Evolutionary conservation across 1,284 basidiomycete genomes (phyloP).

Genomic region (Mycena sp.): DNA sequence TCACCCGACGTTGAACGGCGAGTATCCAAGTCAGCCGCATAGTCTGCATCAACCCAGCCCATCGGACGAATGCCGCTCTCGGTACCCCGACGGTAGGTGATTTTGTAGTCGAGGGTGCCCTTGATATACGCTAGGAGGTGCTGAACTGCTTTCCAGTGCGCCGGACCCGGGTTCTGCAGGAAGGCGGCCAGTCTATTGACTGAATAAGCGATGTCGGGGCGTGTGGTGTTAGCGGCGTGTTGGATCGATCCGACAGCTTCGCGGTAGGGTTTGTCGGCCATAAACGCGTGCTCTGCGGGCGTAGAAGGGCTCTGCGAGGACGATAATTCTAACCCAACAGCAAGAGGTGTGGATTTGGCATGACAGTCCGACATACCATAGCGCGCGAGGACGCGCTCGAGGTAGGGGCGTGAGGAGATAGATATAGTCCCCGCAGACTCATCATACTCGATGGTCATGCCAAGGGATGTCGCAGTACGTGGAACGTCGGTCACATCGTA

Average conservation of each 20-base stretch:
- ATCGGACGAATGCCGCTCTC: background rate
- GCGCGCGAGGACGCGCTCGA: slow-evolving; percentile 18
- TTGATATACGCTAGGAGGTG: slow-evolving; percentile 40
- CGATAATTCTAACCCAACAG: background rate
- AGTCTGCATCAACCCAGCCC: slow-evolving; percentile 18
- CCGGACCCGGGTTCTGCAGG: slow-evolving; percentile 30
- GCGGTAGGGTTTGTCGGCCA: slow-evolving; percentile 41
- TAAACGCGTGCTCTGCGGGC: slow-evolving; percentile 29
- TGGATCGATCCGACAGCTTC: slow-evolving; percentile 42
- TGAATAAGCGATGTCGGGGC: slow-evolving; percentile 43
- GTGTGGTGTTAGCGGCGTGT: slow-evolving; percentile 42
- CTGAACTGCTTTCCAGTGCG: slow-evolving; percentile 39
- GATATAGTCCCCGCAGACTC: slow-evolving; percentile 3
- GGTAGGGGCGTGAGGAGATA: slow-evolving; percentile 17
- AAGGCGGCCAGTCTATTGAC: slow-evolving; percentile 35
- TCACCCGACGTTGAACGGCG: slow-evolving; percentile 23
- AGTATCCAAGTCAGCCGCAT: slow-evolving; percentile 8
- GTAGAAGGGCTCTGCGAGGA: background rate
- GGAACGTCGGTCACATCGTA: slow-evolving; percentile 22
- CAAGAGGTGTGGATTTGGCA: slow-evolving; percentile 14
- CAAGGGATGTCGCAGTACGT: slow-evolving; percentile 18
- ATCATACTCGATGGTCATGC: slow-evolving; percentile 20
- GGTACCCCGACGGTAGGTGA: slow-evolving; percentile 34
- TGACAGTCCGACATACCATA: slow-evolving; percentile 23
- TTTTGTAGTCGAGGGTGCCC: slow-evolving; percentile 35